Evolutionary conservation across 83 land plant genomes (phyloP), one percentile per base, ranked within the genome.

Genomic region (Thuja plicata): DNA sequence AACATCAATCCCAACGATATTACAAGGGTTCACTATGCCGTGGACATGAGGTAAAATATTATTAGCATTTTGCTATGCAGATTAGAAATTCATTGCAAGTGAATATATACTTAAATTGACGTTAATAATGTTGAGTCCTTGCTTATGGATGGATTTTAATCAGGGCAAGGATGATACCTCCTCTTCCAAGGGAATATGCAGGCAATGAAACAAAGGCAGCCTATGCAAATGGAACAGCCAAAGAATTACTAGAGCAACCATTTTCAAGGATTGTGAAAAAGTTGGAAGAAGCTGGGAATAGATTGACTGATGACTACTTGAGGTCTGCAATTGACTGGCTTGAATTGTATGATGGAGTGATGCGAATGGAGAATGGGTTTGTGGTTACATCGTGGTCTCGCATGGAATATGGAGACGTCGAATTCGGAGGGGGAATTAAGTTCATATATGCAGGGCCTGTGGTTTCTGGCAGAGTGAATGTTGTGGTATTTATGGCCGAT

Each of bases 301-400:
- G 92, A 83, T 41, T 92, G 88, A 87, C 66, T 6, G 89, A 88
- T 38, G 92, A 92, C 82, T 92, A 92, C 66, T 83, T 84, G 21
- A 50, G 92, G 88, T 92, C 92, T 17, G 82, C 71, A 24, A 88
- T 92, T 40, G 92, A 92, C 87, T 90, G 92, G 94, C 84, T 88
- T 5, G 89, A 88, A 87, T 1, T 89, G 5, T 32, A 91, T 88
- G 79, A 50, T 48, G 92, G 92, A 77, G 85, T 91, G 35, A n/a
- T 8, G 30, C 27, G 6, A 27, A 0, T 70, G 8, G 74, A 70
- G 74, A 70, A 27, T 70, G 74, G 74, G 10, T 70, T 70, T 27
- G 0, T 88, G 37, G 27, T 92, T 1, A 85, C 94, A 11, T 90
- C 94, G 19, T 92, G 92, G 94, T 89, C 90, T 91, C 86, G 82